These are phyloP conservation scores for Cetraspora pellucida DNA, from an alignment of 192 early-diverging fungal genomes.

Conservation along the genomic window DNA sequence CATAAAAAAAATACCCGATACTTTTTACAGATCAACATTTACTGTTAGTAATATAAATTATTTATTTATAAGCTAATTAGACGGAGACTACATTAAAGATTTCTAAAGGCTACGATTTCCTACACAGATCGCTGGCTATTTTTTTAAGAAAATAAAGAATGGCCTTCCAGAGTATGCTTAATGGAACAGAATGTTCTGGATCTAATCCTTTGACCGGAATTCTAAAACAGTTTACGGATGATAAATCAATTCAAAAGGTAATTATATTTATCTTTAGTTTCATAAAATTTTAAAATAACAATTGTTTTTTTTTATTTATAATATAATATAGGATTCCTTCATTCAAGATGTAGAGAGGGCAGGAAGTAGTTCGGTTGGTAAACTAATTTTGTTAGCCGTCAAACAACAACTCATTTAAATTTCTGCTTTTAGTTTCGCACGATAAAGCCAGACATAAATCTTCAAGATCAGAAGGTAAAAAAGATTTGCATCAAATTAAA, in stretches of 20 bases:
- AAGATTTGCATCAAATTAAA: background rate
- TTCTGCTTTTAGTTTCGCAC: conserved; percentile 25
- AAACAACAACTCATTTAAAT: background rate
- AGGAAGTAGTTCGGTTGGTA: no score
- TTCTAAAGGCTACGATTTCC: no score
- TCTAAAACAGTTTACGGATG: conserved; percentile 79
- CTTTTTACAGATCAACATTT: no score
- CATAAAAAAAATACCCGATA: no score
- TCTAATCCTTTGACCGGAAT: conserved; percentile 75
- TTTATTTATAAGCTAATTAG: no score
- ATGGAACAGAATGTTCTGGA: conserved; percentile 71
- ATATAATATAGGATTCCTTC: no score
- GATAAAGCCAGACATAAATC: background rate
- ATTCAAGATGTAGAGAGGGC: no score
- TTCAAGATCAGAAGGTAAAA: background rate
- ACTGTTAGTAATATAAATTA: no score
- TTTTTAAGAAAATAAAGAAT: conserved; percentile 14
- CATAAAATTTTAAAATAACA: no score
- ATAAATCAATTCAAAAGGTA: conserved; percentile 79
- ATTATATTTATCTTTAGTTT: background rate
- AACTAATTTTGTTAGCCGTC: background rate
- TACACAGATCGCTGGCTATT: background rate
- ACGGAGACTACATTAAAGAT: no score
- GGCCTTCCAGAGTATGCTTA: conserved; percentile 44
- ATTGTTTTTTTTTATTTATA: no score